These are phyloP conservation scores for Hypoxylon trugodes DNA, from an alignment of 495 filamentous ascomycete genomes.

Conservation along the genomic window DNA sequence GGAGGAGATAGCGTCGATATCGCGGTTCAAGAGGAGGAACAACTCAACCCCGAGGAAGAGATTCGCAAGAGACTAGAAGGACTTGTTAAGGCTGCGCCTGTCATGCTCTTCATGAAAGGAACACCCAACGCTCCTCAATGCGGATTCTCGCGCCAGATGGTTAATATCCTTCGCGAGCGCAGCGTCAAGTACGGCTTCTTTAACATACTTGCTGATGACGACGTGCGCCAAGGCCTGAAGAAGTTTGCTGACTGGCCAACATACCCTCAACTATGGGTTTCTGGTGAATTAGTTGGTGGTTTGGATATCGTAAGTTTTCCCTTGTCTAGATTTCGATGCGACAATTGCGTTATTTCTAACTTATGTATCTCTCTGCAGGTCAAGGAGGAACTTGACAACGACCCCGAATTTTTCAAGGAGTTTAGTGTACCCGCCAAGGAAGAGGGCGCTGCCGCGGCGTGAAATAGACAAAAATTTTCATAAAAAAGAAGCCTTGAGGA, in stretches of 20 bases:
- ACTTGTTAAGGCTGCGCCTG: constrained; percentile 90
- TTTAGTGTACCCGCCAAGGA: constrained; percentile 65
- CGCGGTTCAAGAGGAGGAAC: neutral
- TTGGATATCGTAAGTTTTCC: constrained; percentile 88
- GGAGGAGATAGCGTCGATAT: constrained; percentile 8
- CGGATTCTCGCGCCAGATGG: constrained; percentile 91
- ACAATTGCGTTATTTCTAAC: constrained; percentile 18
- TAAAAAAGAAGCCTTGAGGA: neutral
- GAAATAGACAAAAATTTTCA: neutral
- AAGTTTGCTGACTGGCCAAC: constrained; percentile 97
- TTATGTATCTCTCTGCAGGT: constrained; percentile 47
- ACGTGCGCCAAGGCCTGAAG: constrained; percentile 95
- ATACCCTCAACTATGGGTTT: constrained; percentile 88
- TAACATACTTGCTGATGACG: constrained; percentile 97
- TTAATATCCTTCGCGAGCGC: constrained; percentile 82
- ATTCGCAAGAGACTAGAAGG: constrained; percentile 77
- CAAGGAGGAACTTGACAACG: constrained; percentile 67
- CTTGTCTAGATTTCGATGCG: neutral
- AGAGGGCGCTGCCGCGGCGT: constrained; percentile 43
- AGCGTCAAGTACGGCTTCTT: constrained; percentile 98
- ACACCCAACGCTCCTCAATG: constrained; percentile 92
- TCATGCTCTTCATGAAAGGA: constrained; percentile 97
- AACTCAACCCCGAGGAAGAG: constrained; percentile 67
- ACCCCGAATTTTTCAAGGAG: constrained; percentile 78
- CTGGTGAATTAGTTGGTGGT: constrained; percentile 86